phyloP scores from a whole-genome alignment of 495 filamentous ascomycete species.

The Cairneyella variabilis region DNA sequence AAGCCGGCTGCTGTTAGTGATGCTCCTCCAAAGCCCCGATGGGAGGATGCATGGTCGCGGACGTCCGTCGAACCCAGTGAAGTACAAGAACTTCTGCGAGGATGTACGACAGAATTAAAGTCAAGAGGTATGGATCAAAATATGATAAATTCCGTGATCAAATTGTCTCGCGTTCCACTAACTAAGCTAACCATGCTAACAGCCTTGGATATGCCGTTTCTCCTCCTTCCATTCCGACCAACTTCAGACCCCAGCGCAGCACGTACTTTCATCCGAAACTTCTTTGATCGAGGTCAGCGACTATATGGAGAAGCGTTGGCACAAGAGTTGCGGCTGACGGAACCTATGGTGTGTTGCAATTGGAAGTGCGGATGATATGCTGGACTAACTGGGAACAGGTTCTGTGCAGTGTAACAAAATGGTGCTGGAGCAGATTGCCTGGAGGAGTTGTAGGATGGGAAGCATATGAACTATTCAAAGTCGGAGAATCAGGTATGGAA shows the following conservation, averaged over 20 bases:
- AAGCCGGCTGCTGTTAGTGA: constrained; percentile 47
- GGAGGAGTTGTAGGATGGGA: constrained; percentile 97
- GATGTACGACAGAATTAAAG: constrained; percentile 89
- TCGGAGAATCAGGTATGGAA: constrained; percentile 81
- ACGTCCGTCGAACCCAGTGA: constrained; percentile 86
- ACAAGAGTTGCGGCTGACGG: constrained; percentile 88
- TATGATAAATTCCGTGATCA: constrained; percentile 9
- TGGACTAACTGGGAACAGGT: constrained; percentile 52
- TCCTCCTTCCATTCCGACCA: constrained; percentile 93
- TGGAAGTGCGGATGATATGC: neutral
- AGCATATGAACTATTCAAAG: constrained; percentile 91
- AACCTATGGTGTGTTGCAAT: constrained; percentile 71
- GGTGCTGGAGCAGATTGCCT: constrained; percentile 94
- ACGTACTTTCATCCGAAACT: constrained; percentile 88
- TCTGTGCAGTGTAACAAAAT: constrained; percentile 90
- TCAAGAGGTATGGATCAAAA: constrained; percentile 72
- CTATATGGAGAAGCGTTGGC: constrained; percentile 65
- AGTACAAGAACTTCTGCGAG: constrained; percentile 78
- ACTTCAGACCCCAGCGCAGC: constrained; percentile 87
- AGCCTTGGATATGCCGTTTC: constrained; percentile 88
- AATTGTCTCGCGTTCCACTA: constrained; percentile 15
- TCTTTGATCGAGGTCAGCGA: constrained; percentile 58
- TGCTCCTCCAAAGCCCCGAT: constrained; percentile 64
- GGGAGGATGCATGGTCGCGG: constrained; percentile 87
- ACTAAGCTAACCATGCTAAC: constrained; percentile 32